Evolutionary conservation across 2,329 filamentous ascomycete species (phyloP).

Genomic region (Mycosphaerelloides madeirae): DNA sequence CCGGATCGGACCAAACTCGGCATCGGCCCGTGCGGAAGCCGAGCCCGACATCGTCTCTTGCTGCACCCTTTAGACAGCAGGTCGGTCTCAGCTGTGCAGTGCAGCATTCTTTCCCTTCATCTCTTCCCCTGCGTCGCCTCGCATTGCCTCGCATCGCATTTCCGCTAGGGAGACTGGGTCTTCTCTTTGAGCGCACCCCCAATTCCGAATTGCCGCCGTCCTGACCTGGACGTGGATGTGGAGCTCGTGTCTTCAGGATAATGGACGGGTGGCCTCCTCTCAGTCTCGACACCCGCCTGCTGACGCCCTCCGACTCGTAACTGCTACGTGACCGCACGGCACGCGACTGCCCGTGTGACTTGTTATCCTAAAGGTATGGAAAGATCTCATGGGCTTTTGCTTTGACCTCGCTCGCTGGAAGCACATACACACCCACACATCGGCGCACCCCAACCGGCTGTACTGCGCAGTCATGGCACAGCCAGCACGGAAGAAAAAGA

Average conservation of each 20-base stretch:
- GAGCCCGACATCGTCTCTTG: no score
- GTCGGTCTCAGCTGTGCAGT: no score
- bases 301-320: conserved; percentile 1
- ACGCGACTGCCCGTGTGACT: conserved; percentile 1
- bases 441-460: neutral
- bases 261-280: conserved; percentile 4
- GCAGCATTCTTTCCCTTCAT: no score
- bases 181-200: neutral
- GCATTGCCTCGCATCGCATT: neutral
- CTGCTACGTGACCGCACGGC: neutral
- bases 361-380: no score
- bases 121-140: no score
- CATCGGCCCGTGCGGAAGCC: no score
- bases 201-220: no score
- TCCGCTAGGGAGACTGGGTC: neutral
- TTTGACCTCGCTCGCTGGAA: neutral
- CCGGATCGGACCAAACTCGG: no score
- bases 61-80: no score
- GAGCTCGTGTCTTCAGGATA: neutral
- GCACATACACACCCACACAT: neutral
- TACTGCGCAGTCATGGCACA: neutral
- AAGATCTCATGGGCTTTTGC: neutral
- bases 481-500: neutral
- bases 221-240: no score
- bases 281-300: conserved; percentile 2